Base-by-base conservation (phyloP, 768 basidiomycete genomes). In the Tremella yokohamensis region DNA sequence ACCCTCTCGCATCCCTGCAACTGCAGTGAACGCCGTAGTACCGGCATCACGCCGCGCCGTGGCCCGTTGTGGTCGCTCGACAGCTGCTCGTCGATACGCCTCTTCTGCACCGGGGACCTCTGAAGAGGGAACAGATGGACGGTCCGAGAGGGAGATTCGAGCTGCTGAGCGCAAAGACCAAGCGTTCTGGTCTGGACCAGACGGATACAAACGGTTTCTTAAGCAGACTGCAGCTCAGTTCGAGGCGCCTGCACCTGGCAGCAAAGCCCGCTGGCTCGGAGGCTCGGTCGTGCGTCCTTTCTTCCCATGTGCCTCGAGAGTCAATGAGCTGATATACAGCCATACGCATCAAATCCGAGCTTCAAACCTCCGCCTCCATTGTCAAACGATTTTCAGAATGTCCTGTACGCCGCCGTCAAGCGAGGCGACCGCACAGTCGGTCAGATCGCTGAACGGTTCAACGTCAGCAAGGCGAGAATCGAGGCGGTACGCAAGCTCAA, bases 291-390 rank as follows among this genome's bases (percentile, higher is more conserved):
- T 76, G 42, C 56, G 75, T 71, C 16, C 20, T 3, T 16, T 40
- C 22, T 49, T 38, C 16, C 26, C 19, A 20, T 42, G 24, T 52
- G 1, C 20, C 49, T 51, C 37, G 18, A 37, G 19, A 42, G 18
- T 4, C 20, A 0, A 26, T 38, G 18, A 56, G 4, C 39, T 59
- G 24, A 44, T 45, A 12, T n/a, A 1, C 56, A 76, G 75, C 75
- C 75, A 9, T 76, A 68, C 47, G 54, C 66, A 25, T 63, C 61
- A n/a, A 76, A 76, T 56, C 75, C 75, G 1, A 60, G 65, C 12
- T 76, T 76, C 56, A 58, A 63, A 48, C 75, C 75, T 4, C 73
- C 75, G n/a, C 65, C 75, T n/a, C 75, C 75, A 13, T 56, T 76
- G 3, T 70, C 68, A 13, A 65, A 74, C 52, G 63, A 61, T n/a